Conservation (phyloP, 331 rosid species). For the Malus hybrid region DNA sequence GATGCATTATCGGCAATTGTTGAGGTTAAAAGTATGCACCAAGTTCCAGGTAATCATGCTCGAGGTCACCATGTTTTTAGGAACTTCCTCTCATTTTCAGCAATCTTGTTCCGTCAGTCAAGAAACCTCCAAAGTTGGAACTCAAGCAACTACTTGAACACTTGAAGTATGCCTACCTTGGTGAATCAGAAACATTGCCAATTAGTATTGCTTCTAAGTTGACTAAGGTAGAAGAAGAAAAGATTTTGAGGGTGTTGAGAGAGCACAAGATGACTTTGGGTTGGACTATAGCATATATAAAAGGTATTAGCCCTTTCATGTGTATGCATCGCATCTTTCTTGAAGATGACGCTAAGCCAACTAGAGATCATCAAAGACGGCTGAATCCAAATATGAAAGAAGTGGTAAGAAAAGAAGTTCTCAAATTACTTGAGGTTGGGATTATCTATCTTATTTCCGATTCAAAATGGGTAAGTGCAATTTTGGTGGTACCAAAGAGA, state of each 20-base stretch:
- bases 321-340: background rate
- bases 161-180: background rate
- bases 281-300: background rate
- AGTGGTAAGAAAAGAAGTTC: background rate
- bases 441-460: background rate
- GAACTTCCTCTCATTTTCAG: too few species aligned
- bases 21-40: too few species aligned
- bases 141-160: too few species aligned
- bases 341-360: background rate
- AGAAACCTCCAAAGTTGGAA: too few species aligned
- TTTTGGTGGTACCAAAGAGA: background rate
- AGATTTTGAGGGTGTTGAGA: background rate
- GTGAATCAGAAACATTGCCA: background rate
- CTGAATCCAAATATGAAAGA: background rate
- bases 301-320: background rate
- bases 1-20: too few species aligned
- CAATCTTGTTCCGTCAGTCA: too few species aligned
- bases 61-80: too few species aligned
- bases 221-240: background rate
- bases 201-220: background rate
- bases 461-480: too few species aligned
- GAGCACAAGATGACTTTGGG: background rate
- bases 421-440: background rate
- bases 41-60: too few species aligned
- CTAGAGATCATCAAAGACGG: background rate